Base-by-base conservation (phyloP, 2,329 filamentous ascomycete genomes). In the Raffaelea albimanens region DNA sequence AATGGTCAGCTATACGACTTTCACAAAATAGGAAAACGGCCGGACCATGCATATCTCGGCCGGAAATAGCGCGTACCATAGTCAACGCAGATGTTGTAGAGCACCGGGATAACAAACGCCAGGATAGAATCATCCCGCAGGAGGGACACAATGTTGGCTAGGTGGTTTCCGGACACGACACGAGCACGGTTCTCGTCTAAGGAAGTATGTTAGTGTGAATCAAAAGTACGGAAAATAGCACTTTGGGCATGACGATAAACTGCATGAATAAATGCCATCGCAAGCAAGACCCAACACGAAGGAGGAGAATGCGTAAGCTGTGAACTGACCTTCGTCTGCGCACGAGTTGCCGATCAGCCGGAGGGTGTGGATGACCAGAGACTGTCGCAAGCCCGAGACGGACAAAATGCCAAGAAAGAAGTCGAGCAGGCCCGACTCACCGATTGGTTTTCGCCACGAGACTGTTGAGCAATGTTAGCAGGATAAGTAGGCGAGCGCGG, bases 81-180 rank as follows among this genome's bases (percentile, higher is more conserved):
- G 57, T 83, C 80, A 14, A 82, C 70, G 47, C 78, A 71, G 43
- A 81, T 68, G 56, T 83, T 83, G 60, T 75, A 80, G 4, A 83
- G 61, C 8, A 82, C 80, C 0, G 78, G 75, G 38, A 82, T 70
- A 33, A 69, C 68, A 57, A 77, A 76, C 0, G 67, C 61, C 8
- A 79, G 60, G 18, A 81, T 54, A 0, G 63, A 59, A 43, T 76
- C 69, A 34, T 76, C 60, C 14, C 62, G 53, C 9, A 82, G 60
- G 33, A 76, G 66, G 3, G 61, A 54, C 29, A 77, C 70, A 47
- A 83, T 65, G 29, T 64, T 61, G 3, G 62, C 56, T 13, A 83
- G 57, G 21, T 69, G 67, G 42, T 68, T 68, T 14, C 69, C 68
- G 1, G 70, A 63, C 4, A 82, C 68, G 2, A 82, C 68, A 1